These are phyloP conservation scores for Cryptosporidium ubiquitum DNA, from an alignment of 169 alveolate species.

Conservation along the genomic window DNA sequence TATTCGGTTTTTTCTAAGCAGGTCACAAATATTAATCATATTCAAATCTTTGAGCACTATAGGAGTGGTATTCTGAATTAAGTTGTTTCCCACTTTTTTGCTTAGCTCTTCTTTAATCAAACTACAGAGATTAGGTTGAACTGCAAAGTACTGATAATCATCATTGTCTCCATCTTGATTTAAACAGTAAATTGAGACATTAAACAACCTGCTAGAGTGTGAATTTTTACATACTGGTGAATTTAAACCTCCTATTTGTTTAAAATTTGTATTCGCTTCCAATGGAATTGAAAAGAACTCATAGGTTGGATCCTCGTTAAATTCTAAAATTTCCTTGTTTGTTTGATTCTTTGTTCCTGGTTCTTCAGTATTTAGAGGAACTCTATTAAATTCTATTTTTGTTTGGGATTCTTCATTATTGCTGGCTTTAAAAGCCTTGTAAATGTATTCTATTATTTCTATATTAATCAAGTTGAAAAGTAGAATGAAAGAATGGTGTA, in stretches of 20 bases:
- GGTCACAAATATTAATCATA: background rate
- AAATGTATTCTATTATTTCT: background rate
- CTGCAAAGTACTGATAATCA: constrained; percentile 24
- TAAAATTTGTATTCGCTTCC: no score
- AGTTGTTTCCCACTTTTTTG: background rate
- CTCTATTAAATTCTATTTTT: background rate
- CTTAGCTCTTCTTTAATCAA: background rate
- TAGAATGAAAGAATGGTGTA: constrained; percentile 25
- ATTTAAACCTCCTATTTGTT: no score
- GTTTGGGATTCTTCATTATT: background rate
- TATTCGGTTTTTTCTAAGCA: background rate
- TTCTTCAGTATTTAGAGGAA: background rate
- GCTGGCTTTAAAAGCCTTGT: background rate
- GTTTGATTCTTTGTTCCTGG: background rate
- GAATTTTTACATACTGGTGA: background rate
- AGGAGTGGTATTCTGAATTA: background rate
- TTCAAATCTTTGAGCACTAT: background rate
- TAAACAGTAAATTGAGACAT: background rate
- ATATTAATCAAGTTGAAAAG: constrained; percentile 45
- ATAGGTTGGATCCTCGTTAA: background rate
- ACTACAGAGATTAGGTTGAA: background rate
- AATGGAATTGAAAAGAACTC: background rate
- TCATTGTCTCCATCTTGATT: constrained; percentile 15
- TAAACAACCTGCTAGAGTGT: no score
- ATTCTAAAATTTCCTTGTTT: background rate